phyloP scores from a whole-genome alignment of 495 filamentous ascomycete species.

The Podospora tetraspora region DNA sequence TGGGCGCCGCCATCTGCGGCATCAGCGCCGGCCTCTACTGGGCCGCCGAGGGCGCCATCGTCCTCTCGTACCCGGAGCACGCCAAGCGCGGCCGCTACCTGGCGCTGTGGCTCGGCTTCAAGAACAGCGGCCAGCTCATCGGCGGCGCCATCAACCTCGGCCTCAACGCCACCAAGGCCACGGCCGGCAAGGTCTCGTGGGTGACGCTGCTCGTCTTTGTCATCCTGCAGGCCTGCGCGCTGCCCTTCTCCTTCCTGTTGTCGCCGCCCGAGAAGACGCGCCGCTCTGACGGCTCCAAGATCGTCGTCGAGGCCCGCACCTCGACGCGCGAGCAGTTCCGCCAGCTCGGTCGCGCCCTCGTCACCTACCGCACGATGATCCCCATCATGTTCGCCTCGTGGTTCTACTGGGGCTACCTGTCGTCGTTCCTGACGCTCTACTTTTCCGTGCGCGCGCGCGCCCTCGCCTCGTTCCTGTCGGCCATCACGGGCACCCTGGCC shows the following conservation, averaged over 20 bases:
- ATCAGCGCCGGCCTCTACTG: slow-evolving; percentile 63
- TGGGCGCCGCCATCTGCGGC: slow-evolving; percentile 61
- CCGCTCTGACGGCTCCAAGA: slow-evolving; percentile 19
- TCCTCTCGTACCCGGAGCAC: slow-evolving; percentile 59
- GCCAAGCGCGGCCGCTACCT: slow-evolving; percentile 56
- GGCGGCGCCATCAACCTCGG: slow-evolving; percentile 60
- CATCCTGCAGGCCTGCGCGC: slow-evolving; percentile 45
- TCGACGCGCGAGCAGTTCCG: slow-evolving; percentile 23
- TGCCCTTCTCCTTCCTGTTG: background rate
- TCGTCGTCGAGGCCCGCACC: slow-evolving; percentile 25
- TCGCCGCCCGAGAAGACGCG: slow-evolving; percentile 4
- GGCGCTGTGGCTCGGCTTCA: slow-evolving; percentile 59
- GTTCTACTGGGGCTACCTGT: slow-evolving; percentile 35
- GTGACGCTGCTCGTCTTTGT: slow-evolving; percentile 58
- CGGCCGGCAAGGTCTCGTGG: slow-evolving; percentile 57
- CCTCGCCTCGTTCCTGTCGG: slow-evolving; percentile 13
- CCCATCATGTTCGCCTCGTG: slow-evolving; percentile 34
- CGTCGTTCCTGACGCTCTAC: slow-evolving; percentile 31
- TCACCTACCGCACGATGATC: slow-evolving; percentile 24
- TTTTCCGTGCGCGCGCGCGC: slow-evolving; percentile 34
- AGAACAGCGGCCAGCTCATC: slow-evolving; percentile 56
- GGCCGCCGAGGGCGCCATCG: slow-evolving; percentile 62
- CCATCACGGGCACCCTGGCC: slow-evolving; percentile 27
- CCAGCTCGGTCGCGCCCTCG: slow-evolving; percentile 23
- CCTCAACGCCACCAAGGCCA: slow-evolving; percentile 48